phyloP scores from a whole-genome alignment of 148 eudicot species.

The Cornus suecica region DNA sequence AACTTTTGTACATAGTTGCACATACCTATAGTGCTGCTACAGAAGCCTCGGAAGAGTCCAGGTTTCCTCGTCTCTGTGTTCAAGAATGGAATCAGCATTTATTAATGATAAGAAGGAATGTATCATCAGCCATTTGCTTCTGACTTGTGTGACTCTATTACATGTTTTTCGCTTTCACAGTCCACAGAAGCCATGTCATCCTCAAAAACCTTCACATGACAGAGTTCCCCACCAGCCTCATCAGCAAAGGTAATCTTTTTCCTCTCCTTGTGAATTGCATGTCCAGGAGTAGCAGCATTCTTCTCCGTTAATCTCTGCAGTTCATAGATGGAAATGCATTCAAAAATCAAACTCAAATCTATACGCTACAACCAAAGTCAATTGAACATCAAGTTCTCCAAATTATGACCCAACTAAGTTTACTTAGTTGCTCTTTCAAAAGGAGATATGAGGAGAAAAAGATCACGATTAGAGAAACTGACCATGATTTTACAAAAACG shows the following conservation, averaged over 20 bases:
- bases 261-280: slow-evolving; percentile 31
- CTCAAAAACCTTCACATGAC: slow-evolving; percentile 62
- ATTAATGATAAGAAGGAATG: neutral
- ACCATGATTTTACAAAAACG: slow-evolving; percentile 95
- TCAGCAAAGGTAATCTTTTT: slow-evolving; percentile 82
- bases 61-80: no score
- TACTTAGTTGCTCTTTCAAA: neutral
- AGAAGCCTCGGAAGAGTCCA: neutral
- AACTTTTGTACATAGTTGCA: no score
- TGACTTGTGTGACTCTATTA: neutral
- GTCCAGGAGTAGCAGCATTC: slow-evolving; percentile 30
- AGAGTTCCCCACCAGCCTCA: slow-evolving; percentile 84
- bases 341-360: neutral
- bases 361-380: neutral
- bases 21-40: neutral
- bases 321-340: neutral
- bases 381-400: neutral
- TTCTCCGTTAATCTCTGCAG: slow-evolving; percentile 50
- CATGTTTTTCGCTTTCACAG: slow-evolving; percentile 16
- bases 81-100: neutral
- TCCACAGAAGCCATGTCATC: slow-evolving; percentile 20
- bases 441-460: slow-evolving; percentile 5
- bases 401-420: neutral
- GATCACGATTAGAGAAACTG: slow-evolving; percentile 29
- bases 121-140: slow-evolving; percentile 3